phyloP scores from a whole-genome alignment of 2,329 filamentous ascomycete genomes.

The Rhynchosporium graminicola region DNA sequence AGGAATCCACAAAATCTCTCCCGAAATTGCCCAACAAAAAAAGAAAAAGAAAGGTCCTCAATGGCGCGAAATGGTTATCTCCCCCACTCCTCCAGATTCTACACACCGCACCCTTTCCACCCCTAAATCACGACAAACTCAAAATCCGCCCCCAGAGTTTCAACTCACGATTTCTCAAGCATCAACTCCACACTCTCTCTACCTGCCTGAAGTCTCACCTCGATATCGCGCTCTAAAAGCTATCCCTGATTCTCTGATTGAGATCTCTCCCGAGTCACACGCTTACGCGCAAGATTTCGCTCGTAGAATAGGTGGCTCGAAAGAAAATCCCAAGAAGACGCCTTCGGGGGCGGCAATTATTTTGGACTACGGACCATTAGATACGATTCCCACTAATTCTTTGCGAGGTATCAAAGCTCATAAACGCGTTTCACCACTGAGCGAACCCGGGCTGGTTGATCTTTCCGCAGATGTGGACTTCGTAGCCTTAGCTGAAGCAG shows the following conservation, averaged over 20 bases:
- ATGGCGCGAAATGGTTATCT: conserved; percentile 83
- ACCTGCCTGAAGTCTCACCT: conserved; percentile 78
- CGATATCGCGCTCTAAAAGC: conserved; percentile 77
- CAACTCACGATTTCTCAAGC: conserved; percentile 76
- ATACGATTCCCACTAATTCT: conserved; percentile 82
- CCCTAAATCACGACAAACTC: conserved; percentile 51
- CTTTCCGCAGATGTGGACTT: conserved; percentile 95
- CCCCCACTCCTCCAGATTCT: conserved; percentile 59
- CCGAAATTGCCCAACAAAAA: conserved; percentile 28
- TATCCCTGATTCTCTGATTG: conserved; percentile 70
- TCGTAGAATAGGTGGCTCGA: conserved; percentile 73
- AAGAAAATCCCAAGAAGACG: conserved; percentile 53
- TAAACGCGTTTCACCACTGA: conserved; percentile 74
- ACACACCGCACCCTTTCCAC: conserved; percentile 56
- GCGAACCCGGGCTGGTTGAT: conserved; percentile 79
- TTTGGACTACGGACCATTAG: conserved; percentile 85
- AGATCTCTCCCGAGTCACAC: conserved; percentile 86
- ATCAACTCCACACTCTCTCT: conserved; percentile 78
- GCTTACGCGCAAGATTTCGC: conserved; percentile 82
- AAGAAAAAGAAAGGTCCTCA: conserved; percentile 51
- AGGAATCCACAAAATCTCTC: conserved; percentile 45
- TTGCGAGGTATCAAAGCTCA: conserved; percentile 86
- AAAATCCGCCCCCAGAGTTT: conserved; percentile 71
- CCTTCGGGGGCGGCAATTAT: conserved; percentile 89
- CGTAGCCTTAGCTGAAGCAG: conserved; percentile 78